These are phyloP conservation scores for Yamadazyma spencermartinsiae DNA, from an alignment of 1,139 yeast genomes.

Conservation along the genomic window DNA sequence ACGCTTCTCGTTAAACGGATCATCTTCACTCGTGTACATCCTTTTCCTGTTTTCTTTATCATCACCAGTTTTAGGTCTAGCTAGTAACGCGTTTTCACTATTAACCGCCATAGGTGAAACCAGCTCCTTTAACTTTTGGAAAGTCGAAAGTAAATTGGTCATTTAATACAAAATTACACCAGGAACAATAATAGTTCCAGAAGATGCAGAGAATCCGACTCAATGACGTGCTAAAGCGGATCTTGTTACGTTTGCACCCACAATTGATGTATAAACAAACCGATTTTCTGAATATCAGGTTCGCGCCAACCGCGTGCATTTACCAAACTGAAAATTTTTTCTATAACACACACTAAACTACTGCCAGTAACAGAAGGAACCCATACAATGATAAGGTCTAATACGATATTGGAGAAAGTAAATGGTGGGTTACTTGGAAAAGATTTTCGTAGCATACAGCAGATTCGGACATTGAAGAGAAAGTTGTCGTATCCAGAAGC, in stretches of 20 bases:
- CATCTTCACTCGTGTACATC: conserved; percentile 24
- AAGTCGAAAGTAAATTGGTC: conserved; percentile 20
- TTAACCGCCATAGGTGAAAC: conserved; percentile 17
- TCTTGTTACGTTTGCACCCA: not conserved
- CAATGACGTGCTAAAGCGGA: not conserved
- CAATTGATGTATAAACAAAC: not conserved
- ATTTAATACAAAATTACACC: conserved; percentile 6
- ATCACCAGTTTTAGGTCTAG: conserved; percentile 3
- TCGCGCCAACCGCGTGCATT: not conserved
- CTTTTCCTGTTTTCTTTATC: conserved; percentile 9
- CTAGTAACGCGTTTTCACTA: conserved; percentile 3
- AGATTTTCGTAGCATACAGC: no score
- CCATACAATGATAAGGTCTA: not conserved
- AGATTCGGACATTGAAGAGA: conserved; percentile 25
- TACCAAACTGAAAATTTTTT: not conserved
- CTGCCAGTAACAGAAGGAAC: not conserved
- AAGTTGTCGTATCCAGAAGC: conserved; percentile 29
- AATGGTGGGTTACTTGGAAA: no score
- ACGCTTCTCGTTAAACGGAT: conserved; percentile 33
- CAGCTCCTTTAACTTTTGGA: conserved; percentile 16
- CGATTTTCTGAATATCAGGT: not conserved
- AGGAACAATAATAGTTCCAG: not conserved
- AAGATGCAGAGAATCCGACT: not conserved
- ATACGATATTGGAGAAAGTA: no score
- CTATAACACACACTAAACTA: not conserved